Evolutionary conservation across 257 asterid species (phyloP).

Genomic region (Avicennia marina): DNA sequence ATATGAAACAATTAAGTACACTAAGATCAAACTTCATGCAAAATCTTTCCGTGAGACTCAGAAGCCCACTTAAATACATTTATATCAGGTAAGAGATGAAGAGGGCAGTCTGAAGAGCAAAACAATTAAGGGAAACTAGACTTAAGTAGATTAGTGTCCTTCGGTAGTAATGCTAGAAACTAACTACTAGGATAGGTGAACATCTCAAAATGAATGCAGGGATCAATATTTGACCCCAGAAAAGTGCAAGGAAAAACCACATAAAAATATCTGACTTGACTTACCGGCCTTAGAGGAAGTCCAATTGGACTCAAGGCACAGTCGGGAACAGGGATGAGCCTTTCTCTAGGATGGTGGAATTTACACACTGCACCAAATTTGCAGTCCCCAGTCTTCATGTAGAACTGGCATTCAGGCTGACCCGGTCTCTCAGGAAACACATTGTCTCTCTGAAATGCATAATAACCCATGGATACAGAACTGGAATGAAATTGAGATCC

Average conservation of each 20-base stretch:
- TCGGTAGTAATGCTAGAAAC: not conserved
- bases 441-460: slow-evolving; percentile 69
- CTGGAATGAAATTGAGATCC: slow-evolving; percentile 64
- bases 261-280: slow-evolving; percentile 23
- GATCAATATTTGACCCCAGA: not conserved
- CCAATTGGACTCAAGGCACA: slow-evolving; percentile 85
- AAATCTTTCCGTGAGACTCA: not conserved
- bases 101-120: slow-evolving; percentile 9
- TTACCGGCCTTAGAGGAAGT: slow-evolving; percentile 92
- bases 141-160: not conserved
- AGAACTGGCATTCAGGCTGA: slow-evolving; percentile 92
- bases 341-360: slow-evolving; percentile 93
- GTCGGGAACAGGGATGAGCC: slow-evolving; percentile 78
- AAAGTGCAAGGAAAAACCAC: slow-evolving; percentile 9
- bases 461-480: slow-evolving; percentile 60
- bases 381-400: slow-evolving; percentile 97
- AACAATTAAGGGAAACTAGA: not conserved
- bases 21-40: not conserved
- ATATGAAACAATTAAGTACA: not conserved
- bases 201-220: slow-evolving; percentile 4
- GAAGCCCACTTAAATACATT: slow-evolving; percentile 2
- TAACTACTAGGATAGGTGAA: slow-evolving; percentile 6
- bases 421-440: slow-evolving; percentile 96
- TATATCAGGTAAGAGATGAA: not conserved
- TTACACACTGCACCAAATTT: slow-evolving; percentile 92